These are phyloP conservation scores for Podospora anserina DNA, from an alignment of 495 filamentous ascomycete genomes.

Conservation along the genomic window DNA sequence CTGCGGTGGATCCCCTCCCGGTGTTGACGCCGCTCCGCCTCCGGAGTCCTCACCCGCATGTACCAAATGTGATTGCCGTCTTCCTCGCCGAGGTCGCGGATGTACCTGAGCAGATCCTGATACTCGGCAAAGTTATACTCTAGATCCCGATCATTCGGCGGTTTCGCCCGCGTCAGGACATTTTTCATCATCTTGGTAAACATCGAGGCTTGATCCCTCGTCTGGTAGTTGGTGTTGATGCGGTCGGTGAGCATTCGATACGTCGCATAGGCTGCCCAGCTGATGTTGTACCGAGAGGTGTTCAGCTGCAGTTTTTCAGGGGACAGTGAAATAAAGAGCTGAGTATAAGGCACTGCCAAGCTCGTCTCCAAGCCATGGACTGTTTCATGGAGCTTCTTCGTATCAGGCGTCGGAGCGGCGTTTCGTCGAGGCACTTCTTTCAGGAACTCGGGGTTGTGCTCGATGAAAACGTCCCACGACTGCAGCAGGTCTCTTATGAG, in stretches of 20 bases:
- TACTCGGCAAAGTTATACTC: constrained; percentile 7
- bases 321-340: not conserved
- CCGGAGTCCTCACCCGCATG: not conserved
- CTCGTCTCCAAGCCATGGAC: not conserved
- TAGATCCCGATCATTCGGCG: constrained; percentile 15
- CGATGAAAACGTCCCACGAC: constrained; percentile 39
- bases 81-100: constrained; percentile 1
- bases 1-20: constrained; percentile 10
- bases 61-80: not conserved
- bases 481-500: constrained; percentile 41
- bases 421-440: not conserved
- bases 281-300: constrained; percentile 19
- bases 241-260: constrained; percentile 40
- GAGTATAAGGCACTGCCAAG: not conserved
- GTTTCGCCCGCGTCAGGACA: constrained; percentile 9
- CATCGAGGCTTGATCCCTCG: constrained; percentile 21
- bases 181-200: constrained; percentile 26
- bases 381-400: not conserved
- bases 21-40: not conserved
- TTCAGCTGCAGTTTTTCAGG: constrained; percentile 21
- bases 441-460: constrained; percentile 17
- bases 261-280: constrained; percentile 41
- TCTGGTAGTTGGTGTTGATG: constrained; percentile 21
- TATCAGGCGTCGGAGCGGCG: not conserved
- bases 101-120: constrained; percentile 15